These are phyloP conservation scores for Boletus edulis DNA, from an alignment of 768 basidiomycete species.

Conservation along the genomic window DNA sequence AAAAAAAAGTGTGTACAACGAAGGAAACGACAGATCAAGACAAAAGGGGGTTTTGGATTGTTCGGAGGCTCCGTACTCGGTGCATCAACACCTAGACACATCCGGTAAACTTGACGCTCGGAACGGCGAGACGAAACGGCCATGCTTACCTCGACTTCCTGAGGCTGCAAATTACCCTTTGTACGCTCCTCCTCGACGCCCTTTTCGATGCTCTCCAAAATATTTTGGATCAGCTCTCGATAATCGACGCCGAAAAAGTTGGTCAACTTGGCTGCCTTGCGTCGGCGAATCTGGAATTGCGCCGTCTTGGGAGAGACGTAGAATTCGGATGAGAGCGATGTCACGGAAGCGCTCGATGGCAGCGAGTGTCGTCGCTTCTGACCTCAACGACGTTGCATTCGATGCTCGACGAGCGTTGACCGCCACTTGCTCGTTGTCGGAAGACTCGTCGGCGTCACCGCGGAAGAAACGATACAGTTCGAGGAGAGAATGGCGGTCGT, in stretches of 20 bases:
- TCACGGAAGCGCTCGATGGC: slow-evolving; percentile 59
- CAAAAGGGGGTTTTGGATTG: slow-evolving; percentile 13
- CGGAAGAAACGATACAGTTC: slow-evolving; percentile 72
- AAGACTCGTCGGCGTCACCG: slow-evolving; percentile 21
- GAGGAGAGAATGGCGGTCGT: slow-evolving; percentile 70
- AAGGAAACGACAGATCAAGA: slow-evolving; percentile 5
- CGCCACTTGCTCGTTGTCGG: slow-evolving; percentile 20
- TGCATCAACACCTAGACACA: slow-evolving; percentile 46
- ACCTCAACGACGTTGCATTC: slow-evolving; percentile 42
- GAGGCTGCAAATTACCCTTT: slow-evolving; percentile 59
- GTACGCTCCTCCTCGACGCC: slow-evolving; percentile 67
- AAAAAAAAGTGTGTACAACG: background rate
- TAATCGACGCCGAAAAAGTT: slow-evolving; percentile 89
- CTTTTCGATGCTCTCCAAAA: slow-evolving; percentile 79
- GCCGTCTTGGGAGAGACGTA: slow-evolving; percentile 36
- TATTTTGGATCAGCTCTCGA: slow-evolving; percentile 69
- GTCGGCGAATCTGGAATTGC: slow-evolving; percentile 66
- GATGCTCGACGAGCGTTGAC: slow-evolving; percentile 26
- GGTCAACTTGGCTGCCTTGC: slow-evolving; percentile 78
- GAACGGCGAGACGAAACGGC: background rate
- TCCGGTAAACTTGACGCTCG: slow-evolving; percentile 4
- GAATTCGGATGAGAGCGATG: slow-evolving; percentile 56
- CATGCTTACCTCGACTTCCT: slow-evolving; percentile 66
- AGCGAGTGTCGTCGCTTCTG: slow-evolving; percentile 71
- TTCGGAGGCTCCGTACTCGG: slow-evolving; percentile 31